Percentiles rank a stretch among this genome's conserved stretches.
Conservation (phyloP, 2,329 filamentous ascomycete genomes). For the Stagonosporopsis rhizophila region DNA sequence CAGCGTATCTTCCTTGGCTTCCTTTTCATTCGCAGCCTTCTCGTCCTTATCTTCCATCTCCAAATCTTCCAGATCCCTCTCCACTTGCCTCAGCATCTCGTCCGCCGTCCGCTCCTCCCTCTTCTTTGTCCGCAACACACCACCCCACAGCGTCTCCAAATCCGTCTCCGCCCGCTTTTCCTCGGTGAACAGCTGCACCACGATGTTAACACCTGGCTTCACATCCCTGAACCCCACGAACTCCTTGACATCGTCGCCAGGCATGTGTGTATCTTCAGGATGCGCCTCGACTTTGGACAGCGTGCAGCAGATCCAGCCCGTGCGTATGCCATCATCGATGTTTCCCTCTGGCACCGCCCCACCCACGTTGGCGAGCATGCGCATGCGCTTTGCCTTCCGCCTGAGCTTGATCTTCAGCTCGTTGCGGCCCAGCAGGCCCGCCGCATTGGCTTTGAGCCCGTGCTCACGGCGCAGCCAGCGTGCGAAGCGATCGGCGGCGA, state of each 20-base stretch:
- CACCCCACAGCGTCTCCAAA: conserved; percentile 69
- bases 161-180: conserved; percentile 73
- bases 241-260: conserved; percentile 52
- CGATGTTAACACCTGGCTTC: conserved; percentile 65
- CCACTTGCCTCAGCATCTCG: conserved; percentile 35
- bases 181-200: conserved; percentile 75
- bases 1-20: neutral
- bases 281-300: conserved; percentile 72
- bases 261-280: conserved; percentile 43
- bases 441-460: conserved; percentile 77
- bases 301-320: conserved; percentile 96
- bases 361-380: conserved; percentile 77
- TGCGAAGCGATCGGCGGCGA: conserved; percentile 87
- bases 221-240: conserved; percentile 79
- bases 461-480: conserved; percentile 80
- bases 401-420: conserved; percentile 88
- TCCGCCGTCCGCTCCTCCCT: conserved; percentile 47
- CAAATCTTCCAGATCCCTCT: conserved; percentile 31
- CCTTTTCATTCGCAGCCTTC: conserved; percentile 2
- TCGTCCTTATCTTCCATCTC: conserved; percentile 25
- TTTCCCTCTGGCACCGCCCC: conserved; percentile 60
- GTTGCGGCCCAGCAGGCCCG: conserved; percentile 87
- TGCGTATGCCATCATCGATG: conserved; percentile 84
- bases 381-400: conserved; percentile 80
- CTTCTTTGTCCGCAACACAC: conserved; percentile 52